phyloP scores from a whole-genome alignment of 1,284 basidiomycete genomes.

The Entoloma clypeatum region DNA sequence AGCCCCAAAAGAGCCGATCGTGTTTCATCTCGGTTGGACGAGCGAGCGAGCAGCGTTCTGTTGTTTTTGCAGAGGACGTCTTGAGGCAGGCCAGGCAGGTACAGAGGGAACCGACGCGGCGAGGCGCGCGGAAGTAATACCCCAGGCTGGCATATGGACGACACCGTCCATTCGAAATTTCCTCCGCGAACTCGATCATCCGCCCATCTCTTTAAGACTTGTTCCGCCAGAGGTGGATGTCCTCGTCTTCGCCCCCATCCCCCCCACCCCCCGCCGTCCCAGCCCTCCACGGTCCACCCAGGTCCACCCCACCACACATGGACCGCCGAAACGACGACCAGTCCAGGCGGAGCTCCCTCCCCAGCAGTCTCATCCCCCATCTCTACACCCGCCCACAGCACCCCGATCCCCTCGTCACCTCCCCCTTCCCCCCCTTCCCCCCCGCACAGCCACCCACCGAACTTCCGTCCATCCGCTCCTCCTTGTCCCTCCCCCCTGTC shows the following conservation, averaged over 20 bases:
- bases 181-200: conserved; percentile 34
- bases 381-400: conserved; percentile 40
- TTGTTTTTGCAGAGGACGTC: not conserved
- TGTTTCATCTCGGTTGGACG: conserved; percentile 30
- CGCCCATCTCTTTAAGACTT: conserved; percentile 23
- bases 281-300: conserved; percentile 15
- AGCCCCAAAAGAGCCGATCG: conserved; percentile 28
- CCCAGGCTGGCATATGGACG: conserved; percentile 24
- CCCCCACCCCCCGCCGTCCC: conserved; percentile 17
- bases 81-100: conserved; percentile 1
- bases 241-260: conserved; percentile 16
- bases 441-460: conserved; percentile 18
- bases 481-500: conserved; percentile 14
- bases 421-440: conserved; percentile 21
- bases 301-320: conserved; percentile 23
- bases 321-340: conserved; percentile 29
- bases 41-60: too few relatives aligned
- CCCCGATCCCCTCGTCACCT: conserved; percentile 15
- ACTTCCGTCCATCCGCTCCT: conserved; percentile 17
- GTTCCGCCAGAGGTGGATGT: too few relatives aligned
- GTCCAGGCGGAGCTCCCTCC: conserved; percentile 46
- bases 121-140: conserved; percentile 33
- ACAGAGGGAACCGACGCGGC: not conserved
- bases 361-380: conserved; percentile 42
- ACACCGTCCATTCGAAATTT: conserved; percentile 26